These are phyloP conservation scores for Cercospora sp. DNA, from an alignment of 2,329 filamentous ascomycete species.

Conservation along the genomic window DNA sequence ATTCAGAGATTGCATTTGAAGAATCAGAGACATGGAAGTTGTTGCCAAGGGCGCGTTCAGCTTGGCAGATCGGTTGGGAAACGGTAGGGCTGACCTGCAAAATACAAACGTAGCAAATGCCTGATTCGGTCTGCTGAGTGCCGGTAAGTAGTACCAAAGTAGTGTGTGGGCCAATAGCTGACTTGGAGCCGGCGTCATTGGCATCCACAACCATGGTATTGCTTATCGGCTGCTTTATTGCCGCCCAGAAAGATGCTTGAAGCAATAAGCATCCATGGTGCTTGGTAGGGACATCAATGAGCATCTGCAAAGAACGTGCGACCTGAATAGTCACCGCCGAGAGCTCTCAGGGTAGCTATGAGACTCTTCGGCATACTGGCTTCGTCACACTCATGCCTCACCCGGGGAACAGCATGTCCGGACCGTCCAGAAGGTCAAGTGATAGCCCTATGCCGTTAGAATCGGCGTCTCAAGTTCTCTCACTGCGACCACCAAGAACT, in stretches of 20 bases:
- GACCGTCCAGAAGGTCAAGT: background rate
- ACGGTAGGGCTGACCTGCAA: background rate
- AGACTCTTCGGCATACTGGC: background rate
- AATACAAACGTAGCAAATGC: background rate
- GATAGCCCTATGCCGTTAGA: background rate
- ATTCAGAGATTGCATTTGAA: background rate
- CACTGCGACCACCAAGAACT: background rate
- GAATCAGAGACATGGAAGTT: background rate
- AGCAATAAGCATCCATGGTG: background rate
- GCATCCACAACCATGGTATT: background rate
- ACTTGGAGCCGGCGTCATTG: background rate
- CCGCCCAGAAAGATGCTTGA: background rate
- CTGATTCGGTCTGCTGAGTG: background rate
- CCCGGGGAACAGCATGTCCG: background rate
- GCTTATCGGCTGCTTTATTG: background rate
- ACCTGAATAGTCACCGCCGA: background rate
- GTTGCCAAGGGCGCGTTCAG: background rate
- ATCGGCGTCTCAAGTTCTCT: background rate
- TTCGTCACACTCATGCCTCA: background rate
- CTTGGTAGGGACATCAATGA: background rate
- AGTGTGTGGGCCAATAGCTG: background rate
- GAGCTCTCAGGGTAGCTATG: background rate
- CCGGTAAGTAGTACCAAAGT: background rate
- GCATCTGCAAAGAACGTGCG: background rate
- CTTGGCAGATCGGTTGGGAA: background rate